These are phyloP conservation scores for Talaromyces sp. DNA, from an alignment of 2,329 filamentous ascomycete species.

Conservation along the genomic window DNA sequence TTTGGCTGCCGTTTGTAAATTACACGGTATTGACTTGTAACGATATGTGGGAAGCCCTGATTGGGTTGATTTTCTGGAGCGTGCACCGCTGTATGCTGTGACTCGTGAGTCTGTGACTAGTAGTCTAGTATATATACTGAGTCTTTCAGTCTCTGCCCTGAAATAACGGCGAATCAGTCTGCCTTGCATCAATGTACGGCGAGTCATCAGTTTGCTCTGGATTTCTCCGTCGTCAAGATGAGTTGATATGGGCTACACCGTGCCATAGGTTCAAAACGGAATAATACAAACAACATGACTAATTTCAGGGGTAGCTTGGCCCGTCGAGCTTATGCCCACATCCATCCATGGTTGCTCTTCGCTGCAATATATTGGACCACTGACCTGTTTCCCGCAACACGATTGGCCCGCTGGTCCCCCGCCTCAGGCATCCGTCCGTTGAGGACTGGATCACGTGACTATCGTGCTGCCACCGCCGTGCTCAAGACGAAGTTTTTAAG, in stretches of 20 bases:
- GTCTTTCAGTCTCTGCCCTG: background rate
- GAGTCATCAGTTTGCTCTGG: background rate
- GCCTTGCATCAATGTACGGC: background rate
- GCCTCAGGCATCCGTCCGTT: background rate
- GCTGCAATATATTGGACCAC: background rate
- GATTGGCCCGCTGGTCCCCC: background rate
- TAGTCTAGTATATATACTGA: too few relatives aligned
- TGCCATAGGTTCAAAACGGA: background rate
- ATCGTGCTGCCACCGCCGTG: too few relatives aligned
- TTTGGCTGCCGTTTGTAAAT: background rate
- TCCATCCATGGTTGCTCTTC: background rate
- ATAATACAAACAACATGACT: background rate
- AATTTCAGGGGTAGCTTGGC: constrained; percentile 9
- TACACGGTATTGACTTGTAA: background rate
- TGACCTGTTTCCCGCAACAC: background rate
- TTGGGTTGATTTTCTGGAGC: background rate
- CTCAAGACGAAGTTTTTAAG: too few relatives aligned
- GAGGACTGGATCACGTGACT: too few relatives aligned
- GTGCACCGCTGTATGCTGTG: background rate
- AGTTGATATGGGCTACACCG: background rate
- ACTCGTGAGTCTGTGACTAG: too few relatives aligned
- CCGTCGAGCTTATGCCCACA: constrained; percentile 2
- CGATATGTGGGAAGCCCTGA: constrained; percentile 3
- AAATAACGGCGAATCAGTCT: background rate
- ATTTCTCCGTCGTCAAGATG: background rate